phyloP scores from a whole-genome alignment of 2,329 filamentous ascomycete species.

The Neurospora crassa region DNA sequence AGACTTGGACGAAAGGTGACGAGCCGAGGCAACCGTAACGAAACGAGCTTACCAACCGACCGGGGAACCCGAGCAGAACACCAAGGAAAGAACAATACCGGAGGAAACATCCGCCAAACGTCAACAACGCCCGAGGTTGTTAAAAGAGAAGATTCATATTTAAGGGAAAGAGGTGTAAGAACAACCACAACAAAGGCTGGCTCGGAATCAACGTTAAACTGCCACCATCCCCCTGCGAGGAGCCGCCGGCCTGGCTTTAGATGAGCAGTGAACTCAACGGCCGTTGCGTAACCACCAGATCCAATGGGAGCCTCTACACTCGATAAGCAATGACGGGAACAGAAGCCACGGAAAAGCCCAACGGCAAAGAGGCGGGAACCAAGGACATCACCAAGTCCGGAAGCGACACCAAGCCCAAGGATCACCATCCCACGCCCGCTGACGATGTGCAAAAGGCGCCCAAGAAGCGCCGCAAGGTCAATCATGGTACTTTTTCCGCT shows the following conservation, averaged over 20 bases:
- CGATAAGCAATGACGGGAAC: conserved; percentile 26
- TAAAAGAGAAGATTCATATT: neutral
- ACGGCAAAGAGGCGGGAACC: conserved; percentile 24
- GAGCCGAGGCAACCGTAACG: neutral
- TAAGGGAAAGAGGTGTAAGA: neutral
- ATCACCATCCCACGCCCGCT: conserved; percentile 20
- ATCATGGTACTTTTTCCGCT: conserved; percentile 54
- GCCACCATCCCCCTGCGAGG: conserved; percentile 27
- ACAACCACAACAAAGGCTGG: neutral
- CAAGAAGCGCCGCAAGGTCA: conserved; percentile 82
- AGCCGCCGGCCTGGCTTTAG: conserved; percentile 31
- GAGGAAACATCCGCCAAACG: neutral
- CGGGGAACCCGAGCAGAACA: neutral
- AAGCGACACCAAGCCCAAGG: conserved; percentile 27
- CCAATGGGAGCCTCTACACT: conserved; percentile 32
- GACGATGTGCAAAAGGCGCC: conserved; percentile 45
- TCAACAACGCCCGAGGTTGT: neutral
- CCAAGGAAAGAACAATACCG: neutral
- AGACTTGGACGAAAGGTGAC: neutral
- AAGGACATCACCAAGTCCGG: conserved; percentile 31
- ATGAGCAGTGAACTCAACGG: conserved; percentile 32
- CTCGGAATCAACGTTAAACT: conserved; percentile 23
- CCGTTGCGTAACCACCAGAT: conserved; percentile 33
- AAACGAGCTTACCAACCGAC: neutral
- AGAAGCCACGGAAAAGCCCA: conserved; percentile 25